These are phyloP conservation scores for Silene latifolia DNA, from an alignment of 148 eudicot genomes.

Conservation along the genomic window DNA sequence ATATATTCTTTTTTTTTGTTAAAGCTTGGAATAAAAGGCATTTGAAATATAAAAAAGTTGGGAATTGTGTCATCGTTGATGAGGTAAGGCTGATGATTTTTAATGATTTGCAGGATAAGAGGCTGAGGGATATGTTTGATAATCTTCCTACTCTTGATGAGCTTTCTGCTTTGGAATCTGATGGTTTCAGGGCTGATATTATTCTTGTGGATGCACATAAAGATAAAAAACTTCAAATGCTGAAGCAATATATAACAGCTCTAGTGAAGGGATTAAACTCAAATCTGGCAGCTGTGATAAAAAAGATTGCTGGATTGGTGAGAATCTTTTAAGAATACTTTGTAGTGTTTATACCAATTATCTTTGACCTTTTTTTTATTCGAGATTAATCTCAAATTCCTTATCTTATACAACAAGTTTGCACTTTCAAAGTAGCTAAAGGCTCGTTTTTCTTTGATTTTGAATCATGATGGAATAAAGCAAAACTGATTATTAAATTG, in stretches of 20 bases:
- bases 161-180: constrained; percentile 65
- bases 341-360: constrained; percentile 1
- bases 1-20: too few species aligned
- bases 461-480: not conserved
- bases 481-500: too few species aligned
- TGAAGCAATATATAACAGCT: constrained; percentile 74
- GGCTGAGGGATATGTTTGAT: constrained; percentile 68
- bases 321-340: constrained; percentile 22
- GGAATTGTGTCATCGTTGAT: not conserved
- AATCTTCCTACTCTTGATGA: constrained; percentile 85
- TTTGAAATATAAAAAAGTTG: not conserved
- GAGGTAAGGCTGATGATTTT: constrained; percentile 12
- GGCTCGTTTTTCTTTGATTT: not conserved
- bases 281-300: constrained; percentile 75
- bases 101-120: constrained; percentile 59
- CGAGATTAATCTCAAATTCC: not conserved
- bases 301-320: constrained; percentile 93
- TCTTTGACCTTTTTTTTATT: not conserved
- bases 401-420: not conserved
- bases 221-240: constrained; percentile 88
- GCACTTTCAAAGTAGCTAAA: too few species aligned
- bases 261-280: constrained; percentile 77
- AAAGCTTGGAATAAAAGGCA: too few species aligned
- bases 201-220: constrained; percentile 81
- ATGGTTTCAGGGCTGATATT: constrained; percentile 69